Evolutionary conservation across 345 rosid genomes (phyloP).

Genomic region (Eutrema japonicum): DNA sequence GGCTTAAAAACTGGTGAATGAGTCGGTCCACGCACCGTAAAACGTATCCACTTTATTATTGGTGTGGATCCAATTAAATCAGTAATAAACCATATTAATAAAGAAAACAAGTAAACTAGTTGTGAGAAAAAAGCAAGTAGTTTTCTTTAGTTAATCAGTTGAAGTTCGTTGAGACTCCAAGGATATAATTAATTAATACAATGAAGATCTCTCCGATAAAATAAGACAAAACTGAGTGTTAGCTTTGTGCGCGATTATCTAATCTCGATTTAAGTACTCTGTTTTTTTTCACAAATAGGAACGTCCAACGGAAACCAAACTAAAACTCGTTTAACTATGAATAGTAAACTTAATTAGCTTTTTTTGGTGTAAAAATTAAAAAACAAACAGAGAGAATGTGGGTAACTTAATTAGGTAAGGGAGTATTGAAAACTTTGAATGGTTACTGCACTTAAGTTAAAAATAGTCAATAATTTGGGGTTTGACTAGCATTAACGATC

Average conservation of each 20-base stretch:
- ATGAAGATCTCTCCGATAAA: background rate
- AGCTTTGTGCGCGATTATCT: background rate
- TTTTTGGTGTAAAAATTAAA: no score
- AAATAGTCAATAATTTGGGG: slow-evolving; percentile 5
- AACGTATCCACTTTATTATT: slow-evolving; percentile 38
- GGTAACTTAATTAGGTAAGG: background rate
- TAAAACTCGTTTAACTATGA: no score
- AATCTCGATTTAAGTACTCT: background rate
- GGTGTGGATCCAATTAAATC: slow-evolving; percentile 26
- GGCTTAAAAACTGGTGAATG: slow-evolving; percentile 4
- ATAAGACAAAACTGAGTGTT: slow-evolving; percentile 26
- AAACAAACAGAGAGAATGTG: no score
- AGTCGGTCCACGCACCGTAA: slow-evolving; percentile 40
- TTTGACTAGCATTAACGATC: slow-evolving; percentile 21
- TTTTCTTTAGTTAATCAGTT: slow-evolving; percentile 27
- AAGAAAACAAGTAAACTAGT: slow-evolving; percentile 2
- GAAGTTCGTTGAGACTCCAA: slow-evolving; percentile 17
- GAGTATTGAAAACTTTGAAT: background rate
- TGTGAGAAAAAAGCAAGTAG: slow-evolving; percentile 17
- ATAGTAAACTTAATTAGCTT: background rate
- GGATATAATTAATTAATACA: slow-evolving; percentile 13
- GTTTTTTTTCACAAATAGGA: background rate
- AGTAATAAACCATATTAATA: slow-evolving; percentile 9
- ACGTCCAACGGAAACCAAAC: no score
- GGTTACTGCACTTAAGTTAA: background rate